Evolutionary conservation across 371 early-diverging fungal genomes (phyloP).

Genomic region (Smittium mucronatum): DNA sequence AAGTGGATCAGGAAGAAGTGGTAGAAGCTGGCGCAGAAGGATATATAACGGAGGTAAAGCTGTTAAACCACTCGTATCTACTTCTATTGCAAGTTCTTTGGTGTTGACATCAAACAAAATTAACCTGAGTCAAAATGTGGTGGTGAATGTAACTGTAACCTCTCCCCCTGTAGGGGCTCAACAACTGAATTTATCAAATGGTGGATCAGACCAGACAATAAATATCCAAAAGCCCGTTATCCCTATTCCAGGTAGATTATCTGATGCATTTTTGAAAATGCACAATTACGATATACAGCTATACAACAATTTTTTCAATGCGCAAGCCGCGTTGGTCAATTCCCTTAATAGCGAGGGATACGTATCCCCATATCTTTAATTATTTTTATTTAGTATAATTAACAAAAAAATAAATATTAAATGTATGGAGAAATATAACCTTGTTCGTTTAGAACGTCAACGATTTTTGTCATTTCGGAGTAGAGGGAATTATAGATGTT

Average conservation of each 20-base stretch:
- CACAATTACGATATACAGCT: slow-evolving; percentile 19
- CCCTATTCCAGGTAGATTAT: slow-evolving; percentile 21
- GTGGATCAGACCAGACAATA: not conserved
- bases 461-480: slow-evolving; percentile 13
- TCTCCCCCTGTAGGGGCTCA: not conserved
- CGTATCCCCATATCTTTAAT: slow-evolving; percentile 23
- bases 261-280: slow-evolving; percentile 22
- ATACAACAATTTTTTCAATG: slow-evolving; percentile 14
- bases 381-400: not conserved
- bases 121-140: not conserved
- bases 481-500: slow-evolving; percentile 18
- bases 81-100: not conserved
- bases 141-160: not conserved
- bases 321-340: slow-evolving; percentile 23
- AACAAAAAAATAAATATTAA: not conserved
- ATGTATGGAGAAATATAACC: slow-evolving; percentile 25
- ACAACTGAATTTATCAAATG: not conserved
- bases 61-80: not conserved
- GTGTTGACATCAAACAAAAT: slow-evolving; percentile 3
- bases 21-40: not conserved
- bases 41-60: not conserved
- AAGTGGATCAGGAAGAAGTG: not conserved
- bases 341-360: slow-evolving; percentile 31
- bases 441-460: slow-evolving; percentile 21
- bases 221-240: slow-evolving; percentile 6